Evolutionary conservation across 768 basidiomycete genomes (phyloP).

Genomic region (Nidularia sp.): DNA sequence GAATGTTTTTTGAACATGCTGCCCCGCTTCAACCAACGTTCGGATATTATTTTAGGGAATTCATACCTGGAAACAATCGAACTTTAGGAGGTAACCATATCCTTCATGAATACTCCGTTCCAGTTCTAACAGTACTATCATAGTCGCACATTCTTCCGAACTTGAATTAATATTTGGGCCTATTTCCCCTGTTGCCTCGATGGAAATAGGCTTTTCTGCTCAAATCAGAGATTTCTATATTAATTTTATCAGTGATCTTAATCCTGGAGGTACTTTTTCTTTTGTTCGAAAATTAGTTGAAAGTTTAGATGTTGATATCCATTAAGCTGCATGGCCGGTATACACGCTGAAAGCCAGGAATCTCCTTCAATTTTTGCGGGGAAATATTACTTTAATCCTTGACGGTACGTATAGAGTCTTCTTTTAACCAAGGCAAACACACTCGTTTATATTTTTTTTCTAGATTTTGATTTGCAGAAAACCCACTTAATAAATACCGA

Average conservation of each 20-base stretch:
- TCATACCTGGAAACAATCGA: conserved; percentile 49
- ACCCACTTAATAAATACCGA: not conserved
- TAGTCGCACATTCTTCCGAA: conserved; percentile 50
- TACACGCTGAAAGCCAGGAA: conserved; percentile 26
- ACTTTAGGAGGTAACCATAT: conserved; percentile 37
- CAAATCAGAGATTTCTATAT: conserved; percentile 50
- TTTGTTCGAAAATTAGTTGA: no score
- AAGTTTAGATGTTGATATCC: not conserved
- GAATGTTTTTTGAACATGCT: conserved; percentile 47
- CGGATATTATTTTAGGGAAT: conserved; percentile 52
- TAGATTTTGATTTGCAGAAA: not conserved
- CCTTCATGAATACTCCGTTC: not conserved
- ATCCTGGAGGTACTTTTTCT: conserved; percentile 40
- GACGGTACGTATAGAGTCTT: conserved; percentile 34
- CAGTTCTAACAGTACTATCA: not conserved
- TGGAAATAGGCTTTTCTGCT: conserved; percentile 42
- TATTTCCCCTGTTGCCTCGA: conserved; percentile 25
- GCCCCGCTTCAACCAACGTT: conserved; percentile 44
- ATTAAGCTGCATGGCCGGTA: conserved; percentile 41
- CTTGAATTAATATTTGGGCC: conserved; percentile 45
- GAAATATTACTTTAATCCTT: conserved; percentile 49
- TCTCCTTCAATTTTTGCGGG: conserved; percentile 46
- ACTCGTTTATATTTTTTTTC: not conserved
- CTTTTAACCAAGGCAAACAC: not conserved
- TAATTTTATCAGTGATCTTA: conserved; percentile 51